A percentile compares a stretch with the other conserved stretches of the same genome.
These are phyloP conservation scores for Xerocomus minutiporus DNA, from an alignment of 1,284 basidiomycete genomes.

Conservation along the genomic window DNA sequence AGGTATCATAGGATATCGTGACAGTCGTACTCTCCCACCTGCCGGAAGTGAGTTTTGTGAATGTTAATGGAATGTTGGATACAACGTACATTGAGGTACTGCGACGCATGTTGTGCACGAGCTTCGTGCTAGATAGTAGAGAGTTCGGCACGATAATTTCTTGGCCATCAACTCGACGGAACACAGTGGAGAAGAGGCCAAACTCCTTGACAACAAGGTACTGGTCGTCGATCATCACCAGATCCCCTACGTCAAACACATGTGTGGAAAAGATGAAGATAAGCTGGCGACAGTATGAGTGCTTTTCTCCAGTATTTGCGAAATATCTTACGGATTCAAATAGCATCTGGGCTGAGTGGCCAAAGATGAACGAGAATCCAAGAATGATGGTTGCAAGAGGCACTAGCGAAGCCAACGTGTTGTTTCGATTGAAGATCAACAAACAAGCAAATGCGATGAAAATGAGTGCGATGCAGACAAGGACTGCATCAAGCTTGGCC, in stretches of 20 bases:
- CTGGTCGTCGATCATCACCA: slow-evolving; percentile 68
- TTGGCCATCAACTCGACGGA: slow-evolving; percentile 75
- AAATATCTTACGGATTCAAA: slow-evolving; percentile 64
- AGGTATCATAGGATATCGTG: slow-evolving; percentile 61
- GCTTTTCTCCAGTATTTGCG: neutral
- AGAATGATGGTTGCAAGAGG: slow-evolving; percentile 78
- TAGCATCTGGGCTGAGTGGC: slow-evolving; percentile 75
- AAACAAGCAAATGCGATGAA: slow-evolving; percentile 69
- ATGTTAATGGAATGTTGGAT: neutral
- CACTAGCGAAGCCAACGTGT: slow-evolving; percentile 74
- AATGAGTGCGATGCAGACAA: slow-evolving; percentile 58
- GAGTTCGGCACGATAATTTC: slow-evolving; percentile 80
- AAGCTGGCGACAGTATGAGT: slow-evolving; percentile 37
- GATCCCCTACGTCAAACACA: slow-evolving; percentile 73
- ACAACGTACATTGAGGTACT: slow-evolving; percentile 63
- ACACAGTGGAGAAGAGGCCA: slow-evolving; percentile 77
- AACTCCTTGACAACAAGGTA: slow-evolving; percentile 59
- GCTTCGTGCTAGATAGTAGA: slow-evolving; percentile 66
- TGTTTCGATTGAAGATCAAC: slow-evolving; percentile 70
- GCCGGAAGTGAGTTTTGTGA: slow-evolving; percentile 14
- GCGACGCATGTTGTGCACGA: slow-evolving; percentile 76
- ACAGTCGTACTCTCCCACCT: slow-evolving; percentile 78
- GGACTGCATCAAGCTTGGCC: slow-evolving; percentile 70
- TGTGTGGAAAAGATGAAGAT: slow-evolving; percentile 85
- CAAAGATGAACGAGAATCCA: slow-evolving; percentile 79